A percentile compares a stretch with the other conserved stretches of the same genome.
phyloP scores from a whole-genome alignment of 768 basidiomycete species.

The Tylopilus sp. region DNA sequence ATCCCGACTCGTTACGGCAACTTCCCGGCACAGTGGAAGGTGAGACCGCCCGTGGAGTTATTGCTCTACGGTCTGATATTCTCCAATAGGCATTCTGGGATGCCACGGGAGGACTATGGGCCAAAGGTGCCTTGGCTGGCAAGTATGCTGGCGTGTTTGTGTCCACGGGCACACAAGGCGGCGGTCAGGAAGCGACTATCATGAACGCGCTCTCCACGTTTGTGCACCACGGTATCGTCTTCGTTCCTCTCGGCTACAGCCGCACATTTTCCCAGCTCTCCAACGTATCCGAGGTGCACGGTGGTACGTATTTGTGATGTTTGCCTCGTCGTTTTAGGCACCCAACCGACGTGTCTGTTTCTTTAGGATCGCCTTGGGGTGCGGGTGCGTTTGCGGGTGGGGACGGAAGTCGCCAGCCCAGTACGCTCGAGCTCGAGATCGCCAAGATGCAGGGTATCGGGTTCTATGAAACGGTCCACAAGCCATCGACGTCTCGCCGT shows the following conservation, averaged over 20 bases:
- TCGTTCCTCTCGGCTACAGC: constrained; percentile 67
- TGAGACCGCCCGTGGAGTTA: too few species aligned
- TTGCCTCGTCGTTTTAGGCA: neutral
- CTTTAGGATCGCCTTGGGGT: constrained; percentile 72
- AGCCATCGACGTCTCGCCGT: neutral
- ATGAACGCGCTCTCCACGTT: constrained; percentile 53
- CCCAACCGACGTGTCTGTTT: neutral
- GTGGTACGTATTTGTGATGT: constrained; percentile 46
- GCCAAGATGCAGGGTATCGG: constrained; percentile 48
- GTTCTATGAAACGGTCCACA: constrained; percentile 45
- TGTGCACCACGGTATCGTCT: constrained; percentile 69
- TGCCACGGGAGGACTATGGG: constrained; percentile 66
- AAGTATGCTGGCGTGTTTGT: constrained; percentile 79
- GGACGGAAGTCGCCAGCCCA: constrained; percentile 49
- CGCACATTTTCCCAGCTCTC: constrained; percentile 41
- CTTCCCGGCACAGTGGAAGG: too few species aligned
- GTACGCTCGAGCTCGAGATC: constrained; percentile 47
- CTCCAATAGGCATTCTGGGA: constrained; percentile 65
- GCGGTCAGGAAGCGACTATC: constrained; percentile 69
- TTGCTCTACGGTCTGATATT: constrained; percentile 3
- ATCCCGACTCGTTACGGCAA: too few species aligned
- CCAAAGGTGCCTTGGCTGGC: constrained; percentile 53
- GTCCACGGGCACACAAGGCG: constrained; percentile 64
- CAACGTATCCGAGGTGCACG: constrained; percentile 49
- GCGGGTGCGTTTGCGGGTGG: constrained; percentile 57